Conservation (phyloP, 441 rosid genomes). For the Eutrema salsugineum region DNA sequence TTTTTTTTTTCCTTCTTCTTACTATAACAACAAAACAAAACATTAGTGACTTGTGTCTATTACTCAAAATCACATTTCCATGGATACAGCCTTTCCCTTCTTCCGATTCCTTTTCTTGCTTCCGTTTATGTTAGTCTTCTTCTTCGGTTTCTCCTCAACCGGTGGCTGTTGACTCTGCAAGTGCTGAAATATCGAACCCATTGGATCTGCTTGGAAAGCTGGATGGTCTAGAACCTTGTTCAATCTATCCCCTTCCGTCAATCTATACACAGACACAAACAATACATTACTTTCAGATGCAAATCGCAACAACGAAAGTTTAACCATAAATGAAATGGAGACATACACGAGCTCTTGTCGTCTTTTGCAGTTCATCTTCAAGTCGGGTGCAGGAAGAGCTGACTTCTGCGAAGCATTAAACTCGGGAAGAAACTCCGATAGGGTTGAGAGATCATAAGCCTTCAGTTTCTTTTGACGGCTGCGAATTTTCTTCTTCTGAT, state of each 20-base stretch:
- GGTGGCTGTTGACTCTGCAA: constrained; percentile 61
- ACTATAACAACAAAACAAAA: background rate
- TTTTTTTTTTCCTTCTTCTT: background rate
- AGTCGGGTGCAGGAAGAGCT: constrained; percentile 33
- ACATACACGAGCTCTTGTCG: constrained; percentile 62
- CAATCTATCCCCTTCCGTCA: constrained; percentile 65
- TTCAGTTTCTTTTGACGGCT: constrained; percentile 67
- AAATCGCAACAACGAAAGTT: background rate
- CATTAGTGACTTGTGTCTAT: background rate
- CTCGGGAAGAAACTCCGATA: constrained; percentile 78
- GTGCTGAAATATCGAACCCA: constrained; percentile 71
- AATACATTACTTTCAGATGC: background rate
- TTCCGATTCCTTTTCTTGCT: constrained; percentile 47
- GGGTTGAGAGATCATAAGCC: constrained; percentile 63
- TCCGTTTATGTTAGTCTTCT: constrained; percentile 41
- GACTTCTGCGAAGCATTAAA: constrained; percentile 36
- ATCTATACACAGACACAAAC: constrained; percentile 39
- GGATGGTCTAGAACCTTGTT: constrained; percentile 61
- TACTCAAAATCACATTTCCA: constrained; percentile 41
- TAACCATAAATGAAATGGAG: background rate
- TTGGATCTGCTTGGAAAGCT: constrained; percentile 66
- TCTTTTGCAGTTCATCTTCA: constrained; percentile 71
- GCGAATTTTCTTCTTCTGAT: constrained; percentile 55
- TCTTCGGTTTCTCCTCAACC: constrained; percentile 53
- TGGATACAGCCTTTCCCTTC: constrained; percentile 40